A percentile compares a stretch with the other conserved stretches of the same genome.
These are phyloP conservation scores for Coemansia javaensis DNA, from an alignment of 192 early-diverging fungal species.

Conservation along the genomic window DNA sequence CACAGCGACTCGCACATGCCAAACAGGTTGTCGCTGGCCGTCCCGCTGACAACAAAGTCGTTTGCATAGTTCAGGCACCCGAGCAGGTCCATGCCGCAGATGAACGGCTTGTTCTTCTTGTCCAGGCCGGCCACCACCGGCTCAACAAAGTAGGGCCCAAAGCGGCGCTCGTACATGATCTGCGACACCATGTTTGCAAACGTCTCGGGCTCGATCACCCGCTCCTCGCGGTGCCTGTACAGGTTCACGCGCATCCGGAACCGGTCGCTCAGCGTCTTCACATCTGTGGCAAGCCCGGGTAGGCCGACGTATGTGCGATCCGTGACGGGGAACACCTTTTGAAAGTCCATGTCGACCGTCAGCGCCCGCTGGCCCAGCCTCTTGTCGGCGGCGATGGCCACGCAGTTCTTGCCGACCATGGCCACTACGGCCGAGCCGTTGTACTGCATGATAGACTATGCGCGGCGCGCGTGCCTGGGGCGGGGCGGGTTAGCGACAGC, in stretches of 20 bases:
- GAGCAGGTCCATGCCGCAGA: conserved; percentile 92
- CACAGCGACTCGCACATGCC: conserved; percentile 97
- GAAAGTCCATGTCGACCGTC: conserved; percentile 92
- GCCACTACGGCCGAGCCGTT: conserved; percentile 90
- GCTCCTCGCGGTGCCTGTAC: conserved; percentile 94
- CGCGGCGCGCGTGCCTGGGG: background rate
- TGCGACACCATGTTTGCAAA: conserved; percentile 91
- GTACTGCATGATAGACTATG: conserved; percentile 25
- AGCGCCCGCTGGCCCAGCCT: conserved; percentile 88
- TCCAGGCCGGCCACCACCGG: conserved; percentile 94
- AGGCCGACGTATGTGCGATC: conserved; percentile 87
- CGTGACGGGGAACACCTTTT: conserved; percentile 86
- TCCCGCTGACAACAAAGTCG: conserved; percentile 95
- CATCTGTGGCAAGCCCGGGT: conserved; percentile 93
- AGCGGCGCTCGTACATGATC: conserved; percentile 92
- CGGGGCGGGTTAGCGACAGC: background rate
- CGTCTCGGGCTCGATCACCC: conserved; percentile 90
- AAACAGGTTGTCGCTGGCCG: conserved; percentile 77
- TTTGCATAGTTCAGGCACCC: conserved; percentile 89
- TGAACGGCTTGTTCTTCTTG: conserved; percentile 84
- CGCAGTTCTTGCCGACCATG: conserved; percentile 98
- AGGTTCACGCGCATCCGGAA: conserved; percentile 93
- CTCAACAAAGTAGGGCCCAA: conserved; percentile 93
- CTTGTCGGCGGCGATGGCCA: conserved; percentile 94
- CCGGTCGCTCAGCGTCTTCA: conserved; percentile 85